Base-by-base conservation (phyloP, 345 rosid genomes). In the Euphorbia lathyris region DNA sequence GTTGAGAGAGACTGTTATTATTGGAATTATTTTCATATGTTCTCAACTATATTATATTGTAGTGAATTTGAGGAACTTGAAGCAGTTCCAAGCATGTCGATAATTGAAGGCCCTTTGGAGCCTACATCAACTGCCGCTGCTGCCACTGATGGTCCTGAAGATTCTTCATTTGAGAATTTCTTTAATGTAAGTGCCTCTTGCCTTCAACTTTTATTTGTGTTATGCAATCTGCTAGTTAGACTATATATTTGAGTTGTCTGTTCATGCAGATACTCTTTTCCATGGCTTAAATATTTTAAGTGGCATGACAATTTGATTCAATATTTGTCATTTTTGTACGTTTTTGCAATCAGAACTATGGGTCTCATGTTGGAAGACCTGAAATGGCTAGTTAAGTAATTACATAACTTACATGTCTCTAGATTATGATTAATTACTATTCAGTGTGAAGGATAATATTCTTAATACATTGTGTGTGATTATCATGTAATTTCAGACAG, bases 31-130 rank as follows among this genome's bases (percentile, higher is more conserved):
- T 27, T 3, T 30, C 26, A 26, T 57, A 38, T 57, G 56, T 19
- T 73, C 55, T 17, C 9, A 36, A 30, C 47, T 16, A 40, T 69
- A 43, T 50, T 17, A 30, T 22, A 20, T 66, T 76, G 71, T 43
- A 89, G 90, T 78, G 92, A 80, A 66, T 87, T 81, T 76, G 88
- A 82, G 83, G 91, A 89, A 73, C 86, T 85, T 69, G 94, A 86
- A 84, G 86, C 83, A 45, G 79, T 82, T 47, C 86, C 86, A 80
- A 84, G 73, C 80, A 82, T 82, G 76, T 76, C 88, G 7, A 72
- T 81, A 53, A 80, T 86, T 79, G 90, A 86, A 77, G 85, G 83
- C 34, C 87, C 88, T 3, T 70, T 86, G 72, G 90, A 86, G 79
- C 87, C 91, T 55, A 61, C 92, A 32, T 61, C 81, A 55, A 73